Evolutionary conservation across 2,329 filamentous ascomycete genomes (phyloP).

Genomic region (Fusarium liriodendri): DNA sequence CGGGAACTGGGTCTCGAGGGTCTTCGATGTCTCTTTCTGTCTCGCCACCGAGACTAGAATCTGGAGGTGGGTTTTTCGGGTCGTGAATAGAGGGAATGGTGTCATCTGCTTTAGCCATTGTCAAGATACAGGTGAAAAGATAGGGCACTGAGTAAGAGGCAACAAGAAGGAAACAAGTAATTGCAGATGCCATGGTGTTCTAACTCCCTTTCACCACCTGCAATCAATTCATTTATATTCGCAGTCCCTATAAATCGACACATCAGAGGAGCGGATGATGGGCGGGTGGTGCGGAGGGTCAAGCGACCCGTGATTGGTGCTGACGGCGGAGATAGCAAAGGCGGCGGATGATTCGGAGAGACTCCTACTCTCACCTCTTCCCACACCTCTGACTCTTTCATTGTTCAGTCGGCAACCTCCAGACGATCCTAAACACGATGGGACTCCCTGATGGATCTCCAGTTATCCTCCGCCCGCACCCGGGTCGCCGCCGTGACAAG

Average conservation of each 20-base stretch:
- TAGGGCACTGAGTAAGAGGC: not conserved
- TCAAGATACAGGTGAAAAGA: not conserved
- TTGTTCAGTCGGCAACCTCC: not conserved
- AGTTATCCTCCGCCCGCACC: not conserved
- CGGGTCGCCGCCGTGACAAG: not conserved
- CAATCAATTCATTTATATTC: not conserved
- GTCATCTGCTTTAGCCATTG: not conserved
- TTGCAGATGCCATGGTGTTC: not conserved
- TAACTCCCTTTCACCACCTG: not conserved
- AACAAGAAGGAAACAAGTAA: not conserved
- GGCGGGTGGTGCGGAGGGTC: not conserved
- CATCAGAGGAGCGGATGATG: not conserved
- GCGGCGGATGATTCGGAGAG: not conserved
- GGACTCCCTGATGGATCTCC: not conserved
- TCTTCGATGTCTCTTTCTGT: not conserved
- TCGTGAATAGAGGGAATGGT: not conserved
- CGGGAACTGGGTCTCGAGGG: rapidly evolving
- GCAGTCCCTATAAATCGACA: not conserved
- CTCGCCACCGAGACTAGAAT: not conserved
- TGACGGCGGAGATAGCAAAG: not conserved
- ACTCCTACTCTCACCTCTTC: not conserved
- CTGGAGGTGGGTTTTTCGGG: not conserved
- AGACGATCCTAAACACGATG: not conserved
- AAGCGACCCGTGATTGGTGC: not conserved
- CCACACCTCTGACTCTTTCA: not conserved